Base-by-base conservation (phyloP, 1,284 basidiomycete species). In the Boletus subluridellus region DNA sequence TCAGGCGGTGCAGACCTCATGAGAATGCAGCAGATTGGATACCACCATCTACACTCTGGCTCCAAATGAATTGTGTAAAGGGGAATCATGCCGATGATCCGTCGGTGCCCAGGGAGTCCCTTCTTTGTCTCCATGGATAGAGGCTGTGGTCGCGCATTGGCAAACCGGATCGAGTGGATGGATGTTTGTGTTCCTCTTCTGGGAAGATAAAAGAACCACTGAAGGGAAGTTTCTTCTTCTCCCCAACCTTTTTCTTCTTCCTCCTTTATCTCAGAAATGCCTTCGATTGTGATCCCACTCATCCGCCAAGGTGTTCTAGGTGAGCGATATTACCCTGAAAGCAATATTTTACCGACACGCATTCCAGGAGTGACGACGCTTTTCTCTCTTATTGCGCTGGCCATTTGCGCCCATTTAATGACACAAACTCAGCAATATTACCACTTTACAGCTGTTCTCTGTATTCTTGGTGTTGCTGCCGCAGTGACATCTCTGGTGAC, bases 381-480 rank as follows among this genome's bases (percentile, higher is more conserved):
- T 12, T 76, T 78, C 59, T 64, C 76, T 15, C 7, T 75, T 38
- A 69, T 81, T 57, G 76, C 70, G 17, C 52, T 80, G n/a, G 76
- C 70, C 14, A 24, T 80, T 15, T 57, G 65, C 30, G 77, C 73
- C 17, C 62, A 69, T 53, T 37, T 78, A 21, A 67, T 73, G 44
- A 65, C 68, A 30, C 57, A 69, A 39, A 68, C 69, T 7, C 59
- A 62, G 15, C 49, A 63, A 9, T 60, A 57, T 47, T 58, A 61
- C 9, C 24, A 7, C 1, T 12, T 10, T 2, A 73, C 72, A 26
- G 65, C 58, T 28, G 58, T 34, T 24, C 80, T 74, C 42, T 67
- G 73, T n/a, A 76, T 74, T 3, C 65, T 86, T 42, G 76, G 68
- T n/a, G 64, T 85, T 46, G 80, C 82, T 5, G 74, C 73, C 3